Conservation (phyloP, 2,329 filamentous ascomycete genomes). For the Fusarium coffeatum region DNA sequence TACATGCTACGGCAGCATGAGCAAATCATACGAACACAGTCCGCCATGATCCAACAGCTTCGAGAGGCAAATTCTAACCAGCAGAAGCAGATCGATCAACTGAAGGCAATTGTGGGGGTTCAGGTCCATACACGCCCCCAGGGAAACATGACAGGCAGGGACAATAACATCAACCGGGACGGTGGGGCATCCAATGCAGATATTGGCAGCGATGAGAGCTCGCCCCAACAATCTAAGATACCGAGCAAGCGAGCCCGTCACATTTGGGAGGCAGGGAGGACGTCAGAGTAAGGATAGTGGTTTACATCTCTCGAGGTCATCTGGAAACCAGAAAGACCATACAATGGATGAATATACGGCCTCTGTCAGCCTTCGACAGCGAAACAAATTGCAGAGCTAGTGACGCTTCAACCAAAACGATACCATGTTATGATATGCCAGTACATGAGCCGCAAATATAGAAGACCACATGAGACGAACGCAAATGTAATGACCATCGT, state of each 20-base stretch:
- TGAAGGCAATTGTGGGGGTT: neutral
- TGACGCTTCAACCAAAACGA: neutral
- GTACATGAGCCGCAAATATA: neutral
- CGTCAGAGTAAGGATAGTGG: neutral
- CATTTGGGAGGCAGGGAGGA: neutral
- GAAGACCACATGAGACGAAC: neutral
- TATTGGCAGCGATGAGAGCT: neutral
- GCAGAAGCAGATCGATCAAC: neutral
- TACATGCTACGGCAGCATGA: neutral
- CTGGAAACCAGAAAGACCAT: neutral
- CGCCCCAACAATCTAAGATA: neutral
- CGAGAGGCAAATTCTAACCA: neutral
- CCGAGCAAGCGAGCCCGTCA: neutral
- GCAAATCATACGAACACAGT: neutral
- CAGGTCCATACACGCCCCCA: neutral
- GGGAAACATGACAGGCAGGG: neutral
- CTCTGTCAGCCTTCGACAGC: neutral
- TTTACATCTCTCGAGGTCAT: neutral
- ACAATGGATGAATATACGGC: neutral
- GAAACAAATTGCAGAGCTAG: neutral
- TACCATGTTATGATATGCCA: neutral
- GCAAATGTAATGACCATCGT: neutral
- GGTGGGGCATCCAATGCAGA: neutral
- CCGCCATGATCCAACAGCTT: neutral
- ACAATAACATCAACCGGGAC: neutral